Conservation (phyloP, 2,329 filamentous ascomycete genomes). For the Botrytis cinerea region DNA sequence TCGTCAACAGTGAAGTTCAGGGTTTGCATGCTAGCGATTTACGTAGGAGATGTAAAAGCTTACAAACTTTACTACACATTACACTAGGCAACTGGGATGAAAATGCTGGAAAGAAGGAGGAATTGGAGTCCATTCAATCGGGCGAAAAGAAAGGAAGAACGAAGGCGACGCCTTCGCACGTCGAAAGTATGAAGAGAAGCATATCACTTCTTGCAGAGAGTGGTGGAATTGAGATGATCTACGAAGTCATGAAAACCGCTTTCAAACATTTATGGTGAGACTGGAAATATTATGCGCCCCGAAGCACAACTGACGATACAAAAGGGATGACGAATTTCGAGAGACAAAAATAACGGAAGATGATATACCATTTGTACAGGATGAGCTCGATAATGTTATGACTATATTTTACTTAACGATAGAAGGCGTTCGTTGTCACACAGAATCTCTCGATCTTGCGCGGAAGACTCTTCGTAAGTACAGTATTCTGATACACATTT, state of each 20-base stretch:
- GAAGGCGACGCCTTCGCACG: constrained; percentile 56
- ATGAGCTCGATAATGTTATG: constrained; percentile 63
- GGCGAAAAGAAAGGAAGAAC: constrained; percentile 49
- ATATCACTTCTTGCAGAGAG: constrained; percentile 54
- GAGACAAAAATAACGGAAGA: constrained; percentile 39
- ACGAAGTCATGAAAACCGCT: constrained; percentile 39
- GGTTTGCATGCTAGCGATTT: constrained; percentile 50
- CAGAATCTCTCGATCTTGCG: constrained; percentile 47
- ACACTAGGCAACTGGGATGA: constrained; percentile 70
- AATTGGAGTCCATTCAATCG: constrained; percentile 42
- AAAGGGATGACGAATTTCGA: constrained; percentile 42
- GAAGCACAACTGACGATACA: constrained; percentile 22
- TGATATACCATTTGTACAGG: constrained; percentile 47
- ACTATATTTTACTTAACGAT: constrained; percentile 63
- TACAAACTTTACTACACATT: constrained; percentile 61
- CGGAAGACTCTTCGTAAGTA: constrained; percentile 52
- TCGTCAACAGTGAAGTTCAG: constrained; percentile 57
- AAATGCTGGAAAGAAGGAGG: constrained; percentile 55
- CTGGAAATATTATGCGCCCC: background rate
- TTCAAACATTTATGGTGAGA: constrained; percentile 42
- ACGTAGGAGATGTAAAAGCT: constrained; percentile 52
- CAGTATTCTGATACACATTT: background rate
- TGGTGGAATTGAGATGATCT: constrained; percentile 42
- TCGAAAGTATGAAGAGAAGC: constrained; percentile 60
- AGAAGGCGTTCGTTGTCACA: constrained; percentile 57